phyloP scores from a whole-genome alignment of 345 rosid genomes.

The Populus deltoides region DNA sequence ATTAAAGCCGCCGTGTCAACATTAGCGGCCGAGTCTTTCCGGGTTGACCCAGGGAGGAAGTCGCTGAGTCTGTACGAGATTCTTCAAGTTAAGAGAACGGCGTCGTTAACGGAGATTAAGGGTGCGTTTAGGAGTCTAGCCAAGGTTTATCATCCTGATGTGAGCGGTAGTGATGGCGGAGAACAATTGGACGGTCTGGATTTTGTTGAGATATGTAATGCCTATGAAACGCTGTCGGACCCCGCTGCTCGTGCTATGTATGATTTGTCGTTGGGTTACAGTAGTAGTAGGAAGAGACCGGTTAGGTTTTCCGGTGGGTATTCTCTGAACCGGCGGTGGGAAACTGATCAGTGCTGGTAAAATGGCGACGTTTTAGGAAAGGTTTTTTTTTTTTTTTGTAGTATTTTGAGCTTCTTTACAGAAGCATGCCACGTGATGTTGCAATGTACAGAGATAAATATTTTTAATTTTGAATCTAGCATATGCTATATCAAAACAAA shows the following conservation, averaged over 20 bases:
- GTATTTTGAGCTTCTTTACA: background rate
- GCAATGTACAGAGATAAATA: background rate
- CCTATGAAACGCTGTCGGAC: slow-evolving; percentile 72
- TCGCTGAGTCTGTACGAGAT: slow-evolving; percentile 19
- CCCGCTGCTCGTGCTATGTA: slow-evolving; percentile 67
- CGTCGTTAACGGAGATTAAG: slow-evolving; percentile 17
- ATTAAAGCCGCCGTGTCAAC: background rate
- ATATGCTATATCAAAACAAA: too few species aligned
- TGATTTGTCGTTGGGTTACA: slow-evolving; percentile 45
- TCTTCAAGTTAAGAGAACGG: slow-evolving; percentile 20
- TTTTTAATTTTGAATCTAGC: too few species aligned
- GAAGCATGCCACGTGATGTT: background rate
- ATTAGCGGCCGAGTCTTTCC: background rate
- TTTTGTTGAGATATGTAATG: slow-evolving; percentile 68
- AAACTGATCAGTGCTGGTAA: slow-evolving; percentile 94
- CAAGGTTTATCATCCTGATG: slow-evolving; percentile 62
- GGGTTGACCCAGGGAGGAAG: background rate
- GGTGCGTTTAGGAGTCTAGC: slow-evolving; percentile 37
- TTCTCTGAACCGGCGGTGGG: slow-evolving; percentile 66
- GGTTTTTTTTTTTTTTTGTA: background rate
- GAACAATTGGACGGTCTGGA: slow-evolving; percentile 43
- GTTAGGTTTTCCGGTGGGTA: slow-evolving; percentile 16
- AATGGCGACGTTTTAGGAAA: background rate
- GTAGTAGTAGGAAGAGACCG: background rate
- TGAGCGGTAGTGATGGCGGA: slow-evolving; percentile 24